Evolutionary conservation across 208 protist genomes (phyloP), one percentile per base, ranked within the genome.

Genomic region (Leishmania major): DNA sequence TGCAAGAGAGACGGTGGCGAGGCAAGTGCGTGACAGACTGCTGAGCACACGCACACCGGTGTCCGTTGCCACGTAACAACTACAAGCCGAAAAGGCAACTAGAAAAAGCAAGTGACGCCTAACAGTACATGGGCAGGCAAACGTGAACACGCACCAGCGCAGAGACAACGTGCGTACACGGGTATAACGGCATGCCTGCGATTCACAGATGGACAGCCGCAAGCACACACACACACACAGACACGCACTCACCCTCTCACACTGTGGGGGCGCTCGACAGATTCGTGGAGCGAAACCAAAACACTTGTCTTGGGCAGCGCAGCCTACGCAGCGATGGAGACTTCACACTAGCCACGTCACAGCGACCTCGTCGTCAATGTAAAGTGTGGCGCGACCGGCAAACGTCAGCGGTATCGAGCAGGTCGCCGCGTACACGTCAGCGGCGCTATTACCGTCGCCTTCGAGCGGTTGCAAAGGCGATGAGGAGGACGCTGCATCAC

Each of bases 311-410:
- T 6, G 45, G 45, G 40, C 45, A 51, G 47, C 70, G 28, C 70
- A 35, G 43, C 40, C 43, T 55, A 53, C 70, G n/a, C 19, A 28
- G 8, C 70, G 40, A 53, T 19, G 70, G 31, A 51, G 47, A 28
- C 40, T 13, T 74, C 70, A 74, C 22, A 86, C 49, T 0, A 69
- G 40, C 81, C 79, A 89, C 37, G 84, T 84, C 78, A 82, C 84
- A 22, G 78, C 84, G 7, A 84, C 72, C 70, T 81, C 80, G 37
- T 69, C 84, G 43, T 87, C 80, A 37, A 87, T 84, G 37, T 80
- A 75, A 62, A 87, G 80, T 51, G 80, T 69, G 3, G 84, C 84
- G 49, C 73, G 64, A 8, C 84, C 84, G 51, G 71, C 35, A 37
- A 84, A 84, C 10, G 45, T 71, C 37, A 59, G 53, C 37, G 84